phyloP scores from a whole-genome alignment of 2,329 filamentous ascomycete species.

The Achaetomium macrosporum region DNA sequence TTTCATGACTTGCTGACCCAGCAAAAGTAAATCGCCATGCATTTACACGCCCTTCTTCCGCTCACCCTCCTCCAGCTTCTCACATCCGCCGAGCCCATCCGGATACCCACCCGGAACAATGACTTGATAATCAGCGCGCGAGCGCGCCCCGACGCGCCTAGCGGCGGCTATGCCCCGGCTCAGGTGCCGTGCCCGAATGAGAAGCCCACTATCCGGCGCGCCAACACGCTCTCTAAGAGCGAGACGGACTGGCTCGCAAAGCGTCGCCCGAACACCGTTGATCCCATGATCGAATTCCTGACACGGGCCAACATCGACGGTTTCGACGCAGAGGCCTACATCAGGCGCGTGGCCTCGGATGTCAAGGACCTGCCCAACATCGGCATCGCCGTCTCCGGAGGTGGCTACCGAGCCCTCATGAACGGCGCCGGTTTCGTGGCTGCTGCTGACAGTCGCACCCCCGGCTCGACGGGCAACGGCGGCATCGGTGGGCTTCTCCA shows the following conservation, averaged over 20 bases:
- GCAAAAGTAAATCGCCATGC: conserved; percentile 7
- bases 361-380: conserved; percentile 50
- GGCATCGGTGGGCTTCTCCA: conserved; percentile 78
- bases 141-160: conserved; percentile 34
- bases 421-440: conserved; percentile 75
- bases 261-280: conserved; percentile 66
- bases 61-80: conserved; percentile 11
- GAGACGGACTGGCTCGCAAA: conserved; percentile 69
- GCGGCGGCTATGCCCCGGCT: conserved; percentile 65
- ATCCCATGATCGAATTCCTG: conserved; percentile 71
- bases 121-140: conserved; percentile 22
- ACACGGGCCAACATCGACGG: conserved; percentile 64
- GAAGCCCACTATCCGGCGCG: conserved; percentile 63
- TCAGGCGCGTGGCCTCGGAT: conserved; percentile 61
- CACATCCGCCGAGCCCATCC: conserved; percentile 18
- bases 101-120: conserved; percentile 4
- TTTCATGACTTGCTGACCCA: not conserved
- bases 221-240: conserved; percentile 55
- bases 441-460: conserved; percentile 71
- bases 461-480: conserved; percentile 53
- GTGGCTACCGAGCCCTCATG: conserved; percentile 80
- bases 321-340: conserved; percentile 71
- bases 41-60: conserved; percentile 13
- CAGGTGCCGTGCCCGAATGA: conserved; percentile 61
- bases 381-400: conserved; percentile 72